Conservation (phyloP, 192 early-diverging fungal species). For the Backusella tarrabulga region DNA sequence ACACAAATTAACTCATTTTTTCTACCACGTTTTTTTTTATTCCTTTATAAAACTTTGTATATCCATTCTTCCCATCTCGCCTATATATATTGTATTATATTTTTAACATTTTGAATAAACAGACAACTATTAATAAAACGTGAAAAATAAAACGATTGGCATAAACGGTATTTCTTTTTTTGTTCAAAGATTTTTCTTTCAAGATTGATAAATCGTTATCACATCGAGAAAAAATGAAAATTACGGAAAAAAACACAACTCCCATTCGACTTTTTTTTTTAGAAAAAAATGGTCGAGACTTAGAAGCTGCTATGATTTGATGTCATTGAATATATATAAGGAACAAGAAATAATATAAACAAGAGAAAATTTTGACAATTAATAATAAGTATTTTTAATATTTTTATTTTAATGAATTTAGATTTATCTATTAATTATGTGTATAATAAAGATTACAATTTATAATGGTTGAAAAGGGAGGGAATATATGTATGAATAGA, state of each 20-base stretch:
- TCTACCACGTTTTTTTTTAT: not conserved
- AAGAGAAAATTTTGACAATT: not conserved
- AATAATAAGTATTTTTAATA: not conserved
- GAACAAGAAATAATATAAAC: too few species aligned
- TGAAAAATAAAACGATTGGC: not conserved
- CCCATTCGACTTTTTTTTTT: not conserved
- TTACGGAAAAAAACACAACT: too few species aligned
- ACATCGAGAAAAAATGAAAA: too few species aligned
- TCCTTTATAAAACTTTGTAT: not conserved
- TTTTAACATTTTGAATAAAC: not conserved
- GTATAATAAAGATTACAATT: not conserved
- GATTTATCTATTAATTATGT: not conserved
- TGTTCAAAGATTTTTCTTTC: not conserved
- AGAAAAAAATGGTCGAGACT: not conserved
- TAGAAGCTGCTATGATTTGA: not conserved
- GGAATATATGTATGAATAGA: not conserved
- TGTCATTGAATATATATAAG: not conserved
- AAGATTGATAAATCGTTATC: not conserved
- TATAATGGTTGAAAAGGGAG: not conserved
- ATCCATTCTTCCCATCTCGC: not conserved
- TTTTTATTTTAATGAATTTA: not conserved
- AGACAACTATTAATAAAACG: not conserved
- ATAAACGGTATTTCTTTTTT: not conserved
- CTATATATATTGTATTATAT: not conserved
- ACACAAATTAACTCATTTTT: not conserved